phyloP scores from a whole-genome alignment of 148 eudicot genomes.

The Cornus controversa region DNA sequence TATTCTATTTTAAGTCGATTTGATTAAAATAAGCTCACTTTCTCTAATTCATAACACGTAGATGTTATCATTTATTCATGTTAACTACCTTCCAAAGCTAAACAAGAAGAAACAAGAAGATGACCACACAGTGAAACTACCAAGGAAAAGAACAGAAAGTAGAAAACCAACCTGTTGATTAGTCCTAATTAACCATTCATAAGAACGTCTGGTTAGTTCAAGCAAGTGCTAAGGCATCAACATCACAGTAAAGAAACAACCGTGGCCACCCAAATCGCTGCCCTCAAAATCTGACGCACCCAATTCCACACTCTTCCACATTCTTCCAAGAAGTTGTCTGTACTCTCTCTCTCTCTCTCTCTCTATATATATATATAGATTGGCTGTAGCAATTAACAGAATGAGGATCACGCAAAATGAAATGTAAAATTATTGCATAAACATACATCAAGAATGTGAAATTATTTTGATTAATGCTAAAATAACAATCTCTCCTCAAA shows the following conservation, averaged over 20 bases:
- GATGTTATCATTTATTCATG: background rate
- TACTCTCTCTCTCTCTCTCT: too few relatives aligned
- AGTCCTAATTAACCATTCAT: background rate
- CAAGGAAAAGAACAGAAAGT: background rate
- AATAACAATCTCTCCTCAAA: too few relatives aligned
- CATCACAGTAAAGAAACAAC: background rate
- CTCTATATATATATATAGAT: too few relatives aligned
- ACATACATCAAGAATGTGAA: too few relatives aligned
- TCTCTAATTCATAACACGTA: constrained; percentile 21
- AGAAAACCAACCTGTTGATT: background rate
- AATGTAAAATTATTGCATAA: too few relatives aligned
- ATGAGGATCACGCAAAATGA: too few relatives aligned
- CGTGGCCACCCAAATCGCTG: constrained; percentile 8
- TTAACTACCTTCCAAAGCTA: too few relatives aligned
- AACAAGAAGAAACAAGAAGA: too few relatives aligned
- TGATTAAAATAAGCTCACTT: constrained; percentile 16
- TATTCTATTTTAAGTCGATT: constrained; percentile 21
- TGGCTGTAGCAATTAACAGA: too few relatives aligned
- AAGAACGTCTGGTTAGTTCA: background rate
- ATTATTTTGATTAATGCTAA: too few relatives aligned
- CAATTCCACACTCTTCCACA: constrained; percentile 11
- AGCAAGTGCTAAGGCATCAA: background rate
- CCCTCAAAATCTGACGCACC: background rate
- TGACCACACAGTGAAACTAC: background rate
- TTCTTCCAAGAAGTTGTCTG: background rate